Percentiles rank a stretch among this genome's conserved stretches.
Conservation (phyloP, 768 basidiomycete species). For the Leccinum disarticulatum region DNA sequence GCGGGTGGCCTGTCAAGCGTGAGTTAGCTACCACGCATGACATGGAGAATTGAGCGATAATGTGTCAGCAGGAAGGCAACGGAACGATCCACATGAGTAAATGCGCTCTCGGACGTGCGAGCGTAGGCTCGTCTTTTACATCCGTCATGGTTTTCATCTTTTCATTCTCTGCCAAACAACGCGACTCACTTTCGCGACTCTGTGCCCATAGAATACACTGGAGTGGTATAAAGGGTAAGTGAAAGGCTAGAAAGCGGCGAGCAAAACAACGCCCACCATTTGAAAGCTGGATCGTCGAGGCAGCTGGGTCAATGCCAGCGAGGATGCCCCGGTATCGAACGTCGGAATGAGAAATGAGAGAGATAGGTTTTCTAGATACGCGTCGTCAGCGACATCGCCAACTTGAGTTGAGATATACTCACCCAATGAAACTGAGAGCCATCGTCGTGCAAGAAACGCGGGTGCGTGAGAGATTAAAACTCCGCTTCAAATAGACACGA, state of each 20-base stretch:
- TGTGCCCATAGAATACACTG: conserved; percentile 86
- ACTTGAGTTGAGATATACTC: conserved; percentile 14
- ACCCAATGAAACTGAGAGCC: conserved; percentile 81
- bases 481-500: conserved; percentile 27
- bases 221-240: background rate
- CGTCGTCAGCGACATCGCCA: conserved; percentile 13
- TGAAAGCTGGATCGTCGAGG: conserved; percentile 84
- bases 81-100: conserved; percentile 55
- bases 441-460: conserved; percentile 37
- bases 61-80: conserved; percentile 64
- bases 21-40: conserved; percentile 25
- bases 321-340: conserved; percentile 87
- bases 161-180: conserved; percentile 1
- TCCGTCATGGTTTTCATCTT: conserved; percentile 40
- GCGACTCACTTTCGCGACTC: conserved; percentile 66
- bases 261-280: conserved; percentile 54
- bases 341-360: conserved; percentile 88
- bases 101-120: conserved; percentile 44
- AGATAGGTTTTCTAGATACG: conserved; percentile 74
- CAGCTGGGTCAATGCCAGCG: conserved; percentile 81
- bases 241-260: background rate
- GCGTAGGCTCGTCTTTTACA: conserved; percentile 41
- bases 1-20: conserved; percentile 52
- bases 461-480: conserved; percentile 17
- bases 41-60: background rate